Conservation (phyloP, 108 stramenopile genomes). For the Conticribra weissflogii region DNA sequence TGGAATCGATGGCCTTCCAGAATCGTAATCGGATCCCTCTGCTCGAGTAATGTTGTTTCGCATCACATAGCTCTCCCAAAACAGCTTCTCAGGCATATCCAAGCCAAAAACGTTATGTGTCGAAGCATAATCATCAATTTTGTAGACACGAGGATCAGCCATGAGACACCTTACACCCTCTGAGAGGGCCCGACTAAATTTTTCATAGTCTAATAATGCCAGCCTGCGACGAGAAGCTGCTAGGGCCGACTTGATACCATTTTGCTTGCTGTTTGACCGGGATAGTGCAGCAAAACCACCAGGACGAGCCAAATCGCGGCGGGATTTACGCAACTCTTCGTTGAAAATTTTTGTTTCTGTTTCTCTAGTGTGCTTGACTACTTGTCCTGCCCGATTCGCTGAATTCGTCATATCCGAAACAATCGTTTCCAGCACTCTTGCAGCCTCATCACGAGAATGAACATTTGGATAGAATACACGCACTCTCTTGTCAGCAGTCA, state of each 20-base stretch:
- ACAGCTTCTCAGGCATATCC: slow-evolving; percentile 50
- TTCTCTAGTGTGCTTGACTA: slow-evolving; percentile 11
- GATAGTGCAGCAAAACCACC: neutral
- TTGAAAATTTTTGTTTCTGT: neutral
- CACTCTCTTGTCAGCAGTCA: slow-evolving; percentile 24
- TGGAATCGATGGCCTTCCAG: slow-evolving; percentile 47
- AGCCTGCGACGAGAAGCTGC: neutral
- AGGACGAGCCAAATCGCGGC: neutral
- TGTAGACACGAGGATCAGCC: neutral
- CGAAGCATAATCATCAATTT: slow-evolving; percentile 7
- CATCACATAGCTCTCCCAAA: slow-evolving; percentile 60
- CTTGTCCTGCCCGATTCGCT: slow-evolving; percentile 19
- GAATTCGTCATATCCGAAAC: slow-evolving; percentile 26
- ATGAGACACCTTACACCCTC: neutral
- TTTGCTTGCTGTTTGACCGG: neutral
- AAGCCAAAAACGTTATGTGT: slow-evolving; percentile 41
- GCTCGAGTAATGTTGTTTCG: slow-evolving; percentile 41
- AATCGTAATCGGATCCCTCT: slow-evolving; percentile 43
- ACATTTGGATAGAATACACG: slow-evolving; percentile 35
- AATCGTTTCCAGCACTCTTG: slow-evolving; percentile 18
- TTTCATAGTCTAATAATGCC: neutral
- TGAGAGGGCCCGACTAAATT: neutral
- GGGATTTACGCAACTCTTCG: neutral
- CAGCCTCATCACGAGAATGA: slow-evolving; percentile 22
- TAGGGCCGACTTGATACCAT: neutral